phyloP scores from a whole-genome alignment of 1,139 yeast species.

The Blastobotrys capitulatus region DNA sequence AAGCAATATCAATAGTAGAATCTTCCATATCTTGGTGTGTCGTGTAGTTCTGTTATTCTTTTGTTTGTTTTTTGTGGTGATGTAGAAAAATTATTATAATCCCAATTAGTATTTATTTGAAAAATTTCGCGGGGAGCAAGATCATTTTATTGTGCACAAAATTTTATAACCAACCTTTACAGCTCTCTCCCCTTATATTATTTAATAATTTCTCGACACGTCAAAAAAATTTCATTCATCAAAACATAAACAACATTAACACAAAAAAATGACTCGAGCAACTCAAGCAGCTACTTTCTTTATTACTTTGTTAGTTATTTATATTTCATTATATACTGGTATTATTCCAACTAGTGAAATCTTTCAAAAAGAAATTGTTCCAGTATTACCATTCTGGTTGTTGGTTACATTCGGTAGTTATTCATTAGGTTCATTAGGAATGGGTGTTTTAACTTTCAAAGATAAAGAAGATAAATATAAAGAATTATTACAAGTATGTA shows the following conservation, averaged over 20 bases:
- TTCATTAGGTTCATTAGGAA: constrained; percentile 66
- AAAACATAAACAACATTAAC: no score
- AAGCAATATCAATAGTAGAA: neutral
- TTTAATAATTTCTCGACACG: constrained; percentile 1
- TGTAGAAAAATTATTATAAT: no score
- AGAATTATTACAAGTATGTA: constrained; percentile 46
- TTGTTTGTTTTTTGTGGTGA: neutral
- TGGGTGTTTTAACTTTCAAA: constrained; percentile 65
- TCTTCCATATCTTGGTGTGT: no score
- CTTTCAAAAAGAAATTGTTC: constrained; percentile 52
- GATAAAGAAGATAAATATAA: constrained; percentile 66
- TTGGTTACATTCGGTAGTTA: constrained; percentile 67
- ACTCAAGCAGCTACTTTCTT: constrained; percentile 53
- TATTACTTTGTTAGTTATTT: constrained; percentile 43
- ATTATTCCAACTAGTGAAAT: constrained; percentile 51
- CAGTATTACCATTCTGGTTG: constrained; percentile 68
- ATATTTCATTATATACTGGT: constrained; percentile 49
- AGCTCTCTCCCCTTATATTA: no score
- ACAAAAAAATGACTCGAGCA: constrained; percentile 60
- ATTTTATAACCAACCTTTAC: no score
- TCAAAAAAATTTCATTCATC: no score
- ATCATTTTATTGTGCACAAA: no score
- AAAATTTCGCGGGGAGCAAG: neutral
- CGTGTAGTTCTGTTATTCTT: no score
- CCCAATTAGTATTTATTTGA: neutral